phyloP scores from a whole-genome alignment of 2,329 filamentous ascomycete species.

The Botrytis elliptica region DNA sequence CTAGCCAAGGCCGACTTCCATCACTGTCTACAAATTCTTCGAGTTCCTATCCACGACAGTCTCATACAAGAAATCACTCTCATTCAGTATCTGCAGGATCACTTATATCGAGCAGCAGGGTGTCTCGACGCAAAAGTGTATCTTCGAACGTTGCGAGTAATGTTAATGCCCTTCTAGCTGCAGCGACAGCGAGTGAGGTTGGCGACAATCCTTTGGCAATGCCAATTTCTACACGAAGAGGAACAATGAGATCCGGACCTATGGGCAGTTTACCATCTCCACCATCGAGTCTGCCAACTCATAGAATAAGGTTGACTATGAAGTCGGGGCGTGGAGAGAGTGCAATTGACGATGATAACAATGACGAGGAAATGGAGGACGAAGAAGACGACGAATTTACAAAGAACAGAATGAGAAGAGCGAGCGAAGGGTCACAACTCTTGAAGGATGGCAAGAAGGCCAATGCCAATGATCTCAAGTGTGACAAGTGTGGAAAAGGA shows the following conservation, averaged over 20 bases:
- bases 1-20: slow-evolving; percentile 61
- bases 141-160: slow-evolving; percentile 69
- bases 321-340: slow-evolving; percentile 55
- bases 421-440: slow-evolving; percentile 84
- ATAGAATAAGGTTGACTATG: slow-evolving; percentile 48
- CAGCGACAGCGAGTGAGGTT: slow-evolving; percentile 65
- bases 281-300: slow-evolving; percentile 65
- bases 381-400: slow-evolving; percentile 44
- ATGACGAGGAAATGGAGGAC: slow-evolving; percentile 56
- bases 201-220: slow-evolving; percentile 57
- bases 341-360: slow-evolving; percentile 68
- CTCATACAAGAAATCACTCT: slow-evolving; percentile 64
- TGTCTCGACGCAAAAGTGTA: slow-evolving; percentile 92
- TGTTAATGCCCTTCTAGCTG: slow-evolving; percentile 72
- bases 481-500: slow-evolving; percentile 97
- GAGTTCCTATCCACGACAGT: slow-evolving; percentile 52
- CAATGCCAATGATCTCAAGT: slow-evolving; percentile 83
- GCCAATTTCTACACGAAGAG: slow-evolving; percentile 63
- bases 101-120: slow-evolving; percentile 77
- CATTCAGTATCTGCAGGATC: slow-evolving; percentile 76
- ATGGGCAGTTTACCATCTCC: slow-evolving; percentile 61
- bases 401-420: slow-evolving; percentile 55
- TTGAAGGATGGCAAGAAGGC: slow-evolving; percentile 77
- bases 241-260: slow-evolving; percentile 57
- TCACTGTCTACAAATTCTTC: slow-evolving; percentile 57